phyloP scores from a whole-genome alignment of 2,329 filamentous ascomycete genomes.

The Pseudogymnoascus sp. region DNA sequence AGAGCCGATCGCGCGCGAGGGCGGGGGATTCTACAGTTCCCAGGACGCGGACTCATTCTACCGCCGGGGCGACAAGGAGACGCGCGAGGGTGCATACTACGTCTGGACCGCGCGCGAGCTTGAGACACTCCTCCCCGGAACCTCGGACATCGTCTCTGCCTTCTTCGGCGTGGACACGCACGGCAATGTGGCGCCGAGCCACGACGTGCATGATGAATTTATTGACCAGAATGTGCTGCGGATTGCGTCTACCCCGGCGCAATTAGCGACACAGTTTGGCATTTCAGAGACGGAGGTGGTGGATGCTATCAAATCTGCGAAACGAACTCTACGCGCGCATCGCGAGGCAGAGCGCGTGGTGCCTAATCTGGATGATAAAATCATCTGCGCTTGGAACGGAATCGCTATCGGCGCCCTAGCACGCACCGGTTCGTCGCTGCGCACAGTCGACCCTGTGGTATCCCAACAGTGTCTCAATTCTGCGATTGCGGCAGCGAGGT shows the following conservation, averaged over 20 bases:
- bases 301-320: slow-evolving; percentile 57
- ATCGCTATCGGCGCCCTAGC: slow-evolving; percentile 79
- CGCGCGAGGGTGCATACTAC: slow-evolving; percentile 88
- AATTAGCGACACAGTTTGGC: slow-evolving; percentile 67
- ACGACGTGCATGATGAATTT: slow-evolving; percentile 89
- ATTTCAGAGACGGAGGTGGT: slow-evolving; percentile 61
- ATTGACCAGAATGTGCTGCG: slow-evolving; percentile 86
- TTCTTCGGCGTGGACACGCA: slow-evolving; percentile 79
- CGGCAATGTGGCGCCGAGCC: slow-evolving; percentile 74
- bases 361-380: slow-evolving; percentile 79
- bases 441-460: slow-evolving; percentile 46
- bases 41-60: slow-evolving; percentile 85
- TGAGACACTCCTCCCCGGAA: slow-evolving; percentile 62
- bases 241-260: slow-evolving; percentile 56
- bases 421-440: slow-evolving; percentile 62
- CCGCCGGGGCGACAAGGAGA: slow-evolving; percentile 65
- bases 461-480: slow-evolving; percentile 53
- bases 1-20: slow-evolving; percentile 54
- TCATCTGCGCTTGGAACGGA: slow-evolving; percentile 81
- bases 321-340: slow-evolving; percentile 59
- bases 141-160: slow-evolving; percentile 65
- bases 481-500: slow-evolving; percentile 61
- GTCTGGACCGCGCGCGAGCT: slow-evolving; percentile 89
- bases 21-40: slow-evolving; percentile 75
- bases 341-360: slow-evolving; percentile 65